A percentile compares a stretch with the other conserved stretches of the same genome.
Evolutionary conservation across 1,139 yeast genomes (phyloP).

Genomic region (Yamadazyma siamensis): DNA sequence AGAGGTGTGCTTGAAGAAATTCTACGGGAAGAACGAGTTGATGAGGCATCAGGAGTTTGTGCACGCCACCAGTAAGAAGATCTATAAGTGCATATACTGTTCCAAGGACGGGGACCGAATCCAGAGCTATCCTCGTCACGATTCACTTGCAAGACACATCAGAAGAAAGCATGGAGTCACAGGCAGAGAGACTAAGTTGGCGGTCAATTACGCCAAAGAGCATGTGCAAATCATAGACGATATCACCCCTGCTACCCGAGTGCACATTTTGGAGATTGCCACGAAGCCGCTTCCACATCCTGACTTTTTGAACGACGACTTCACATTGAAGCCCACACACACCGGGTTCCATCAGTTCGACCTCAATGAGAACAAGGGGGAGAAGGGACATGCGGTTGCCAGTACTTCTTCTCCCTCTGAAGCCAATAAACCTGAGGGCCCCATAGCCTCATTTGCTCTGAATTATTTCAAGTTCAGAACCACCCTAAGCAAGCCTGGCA

Average conservation of each 20-base stretch:
- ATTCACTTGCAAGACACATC: slow-evolving; percentile 45
- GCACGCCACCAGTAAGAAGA: slow-evolving; percentile 45
- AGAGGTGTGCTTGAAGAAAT: slow-evolving; percentile 36
- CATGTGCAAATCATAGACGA: slow-evolving; percentile 41
- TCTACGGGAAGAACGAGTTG: slow-evolving; percentile 45
- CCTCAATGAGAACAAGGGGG: slow-evolving; percentile 11
- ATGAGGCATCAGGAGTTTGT: slow-evolving; percentile 48
- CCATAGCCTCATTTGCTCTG: slow-evolving; percentile 6
- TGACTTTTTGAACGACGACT: slow-evolving; percentile 27
- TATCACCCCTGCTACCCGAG: slow-evolving; percentile 9
- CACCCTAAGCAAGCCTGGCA: no score
- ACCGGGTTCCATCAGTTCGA: slow-evolving; percentile 33
- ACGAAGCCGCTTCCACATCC: slow-evolving; percentile 32
- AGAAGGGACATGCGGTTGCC: neutral
- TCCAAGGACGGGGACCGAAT: slow-evolving; percentile 34
- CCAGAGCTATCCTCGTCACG: slow-evolving; percentile 47
- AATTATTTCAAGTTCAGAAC: no score
- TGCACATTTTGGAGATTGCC: slow-evolving; percentile 10
- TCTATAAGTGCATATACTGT: slow-evolving; percentile 44
- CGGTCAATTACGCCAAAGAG: slow-evolving; percentile 47
- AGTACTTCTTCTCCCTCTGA: neutral
- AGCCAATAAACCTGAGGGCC: no score
- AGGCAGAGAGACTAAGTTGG: slow-evolving; percentile 45
- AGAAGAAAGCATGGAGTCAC: slow-evolving; percentile 46
- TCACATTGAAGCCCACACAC: slow-evolving; percentile 26